Percentiles rank a stretch among this genome's conserved stretches.
Conservation (phyloP, 1,284 basidiomycete species). For the Naganishia cerealis region DNA sequence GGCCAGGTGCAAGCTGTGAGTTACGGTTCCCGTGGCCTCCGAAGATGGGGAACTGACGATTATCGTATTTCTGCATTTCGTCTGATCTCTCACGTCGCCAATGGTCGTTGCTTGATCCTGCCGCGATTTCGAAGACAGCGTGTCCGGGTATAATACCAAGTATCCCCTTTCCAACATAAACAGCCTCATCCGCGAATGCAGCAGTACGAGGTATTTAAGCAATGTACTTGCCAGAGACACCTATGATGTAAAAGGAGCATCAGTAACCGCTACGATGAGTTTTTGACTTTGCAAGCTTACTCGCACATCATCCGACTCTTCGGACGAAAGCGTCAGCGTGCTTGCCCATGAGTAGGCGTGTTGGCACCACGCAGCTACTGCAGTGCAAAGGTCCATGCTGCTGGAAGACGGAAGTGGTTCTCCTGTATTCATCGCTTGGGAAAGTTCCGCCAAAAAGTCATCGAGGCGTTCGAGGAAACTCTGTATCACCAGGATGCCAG, state of each 20-base stretch:
- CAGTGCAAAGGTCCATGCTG: neutral
- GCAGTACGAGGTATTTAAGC: constrained; percentile 14
- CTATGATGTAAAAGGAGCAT: neutral
- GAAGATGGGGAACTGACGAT: neutral
- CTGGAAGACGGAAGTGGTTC: neutral
- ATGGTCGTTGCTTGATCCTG: neutral
- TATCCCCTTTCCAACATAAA: constrained; percentile 13
- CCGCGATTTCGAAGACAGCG: neutral
- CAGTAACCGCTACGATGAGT: neutral
- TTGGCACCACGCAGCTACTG: constrained; percentile 6
- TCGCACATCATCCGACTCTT: neutral
- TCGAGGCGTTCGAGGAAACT: constrained; percentile 9
- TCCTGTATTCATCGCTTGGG: constrained; percentile 11
- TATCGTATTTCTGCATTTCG: neutral
- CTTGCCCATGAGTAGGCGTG: neutral
- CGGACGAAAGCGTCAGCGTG: neutral
- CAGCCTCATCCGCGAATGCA: constrained; percentile 10
- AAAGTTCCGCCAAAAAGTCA: neutral
- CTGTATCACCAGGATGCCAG: constrained; percentile 9
- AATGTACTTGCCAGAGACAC: neutral
- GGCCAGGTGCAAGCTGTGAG: neutral
- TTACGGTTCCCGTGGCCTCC: neutral
- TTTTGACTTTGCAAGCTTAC: neutral
- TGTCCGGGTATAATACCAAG: constrained; percentile 5
- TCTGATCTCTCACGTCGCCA: neutral